phyloP scores from a whole-genome alignment of 1,284 basidiomycete genomes.

The Grifola frondosa region DNA sequence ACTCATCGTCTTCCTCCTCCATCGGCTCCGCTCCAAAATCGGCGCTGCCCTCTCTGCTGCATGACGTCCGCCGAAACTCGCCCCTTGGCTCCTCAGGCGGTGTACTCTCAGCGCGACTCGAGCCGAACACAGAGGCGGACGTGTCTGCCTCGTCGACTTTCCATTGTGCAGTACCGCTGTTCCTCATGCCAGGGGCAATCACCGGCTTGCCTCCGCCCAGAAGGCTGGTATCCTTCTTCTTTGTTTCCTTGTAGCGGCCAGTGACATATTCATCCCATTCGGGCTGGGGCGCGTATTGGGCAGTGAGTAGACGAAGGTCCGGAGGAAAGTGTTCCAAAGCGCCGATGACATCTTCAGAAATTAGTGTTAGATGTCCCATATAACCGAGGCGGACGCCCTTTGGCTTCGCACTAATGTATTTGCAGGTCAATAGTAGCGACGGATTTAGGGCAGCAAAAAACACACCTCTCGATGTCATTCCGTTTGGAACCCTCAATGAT shows the following conservation, averaged over 20 bases:
- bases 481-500: conserved; percentile 82
- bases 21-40: conserved; percentile 65
- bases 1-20: conserved; percentile 44
- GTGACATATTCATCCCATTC: conserved; percentile 89
- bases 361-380: conserved; percentile 96
- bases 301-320: conserved; percentile 68
- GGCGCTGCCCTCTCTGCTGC: conserved; percentile 53
- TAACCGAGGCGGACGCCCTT: conserved; percentile 84
- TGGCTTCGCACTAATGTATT: conserved; percentile 49
- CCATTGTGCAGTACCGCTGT: conserved; percentile 50
- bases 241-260: conserved; percentile 83
- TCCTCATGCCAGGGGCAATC: conserved; percentile 40
- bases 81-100: conserved; percentile 39
- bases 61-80: conserved; percentile 56
- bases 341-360: conserved; percentile 87
- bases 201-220: conserved; percentile 83
- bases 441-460: conserved; percentile 6
- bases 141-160: conserved; percentile 71
- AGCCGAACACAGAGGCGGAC: conserved; percentile 23
- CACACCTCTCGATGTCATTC: conserved; percentile 76
- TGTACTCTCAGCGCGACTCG: conserved; percentile 23
- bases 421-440: not conserved
- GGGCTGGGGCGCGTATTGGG: conserved; percentile 68
- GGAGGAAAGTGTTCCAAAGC: conserved; percentile 84
- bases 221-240: conserved; percentile 74